Base-by-base conservation (phyloP, 257 asterid species). In the Capsicum rhomboideum region DNA sequence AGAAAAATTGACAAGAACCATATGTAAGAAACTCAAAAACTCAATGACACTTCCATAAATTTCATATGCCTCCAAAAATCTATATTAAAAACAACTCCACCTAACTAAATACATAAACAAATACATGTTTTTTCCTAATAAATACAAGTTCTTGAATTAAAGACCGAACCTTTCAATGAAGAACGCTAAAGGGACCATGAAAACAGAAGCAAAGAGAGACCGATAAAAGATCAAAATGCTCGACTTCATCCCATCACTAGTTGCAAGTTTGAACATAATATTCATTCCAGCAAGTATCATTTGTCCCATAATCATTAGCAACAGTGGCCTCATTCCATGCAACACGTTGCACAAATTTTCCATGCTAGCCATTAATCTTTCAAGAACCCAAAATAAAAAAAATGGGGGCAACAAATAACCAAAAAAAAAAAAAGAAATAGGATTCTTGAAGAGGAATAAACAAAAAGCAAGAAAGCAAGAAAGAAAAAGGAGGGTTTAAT, bases 191-290 rank as follows among this genome's bases (percentile, higher is more conserved):
- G 97, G 98, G 83, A 83, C 31, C 10, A 94, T 89, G 64, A 89
- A 90, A 46, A 85, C 91, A 21, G 94, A 90, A 14, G 92, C 97
- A 61, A 94, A 91, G 72, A 91, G 61, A 12, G 88, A 92, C n/a
- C 97, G 86, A 79, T 94, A 94, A 79, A 84, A 90, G 44, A 90
- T 85, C 84, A 88, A 56, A 50, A 94, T 67, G 2, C 94, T 82
- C 23, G 83, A 67, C 42, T 86, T 90, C 94, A 92, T 91, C 8
- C 96, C 98, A 40, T 92, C 94, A 6, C 88, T 87, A 0, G 90
- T 74, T 16, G 97, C 93, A n/a, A 93, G 78, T 77, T 93, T 93
- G 64, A 85, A 90, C 11, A 87, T 50, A 2, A 94, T 37, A 20
- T 84, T 93, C n/a, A 91, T 91, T 6, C 90, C 67, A 0, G 92